Evolutionary conservation across 2,329 filamentous ascomycete species (phyloP), one percentile per base, ranked within the genome.

Genomic region (Emmonsiellopsis sp.): DNA sequence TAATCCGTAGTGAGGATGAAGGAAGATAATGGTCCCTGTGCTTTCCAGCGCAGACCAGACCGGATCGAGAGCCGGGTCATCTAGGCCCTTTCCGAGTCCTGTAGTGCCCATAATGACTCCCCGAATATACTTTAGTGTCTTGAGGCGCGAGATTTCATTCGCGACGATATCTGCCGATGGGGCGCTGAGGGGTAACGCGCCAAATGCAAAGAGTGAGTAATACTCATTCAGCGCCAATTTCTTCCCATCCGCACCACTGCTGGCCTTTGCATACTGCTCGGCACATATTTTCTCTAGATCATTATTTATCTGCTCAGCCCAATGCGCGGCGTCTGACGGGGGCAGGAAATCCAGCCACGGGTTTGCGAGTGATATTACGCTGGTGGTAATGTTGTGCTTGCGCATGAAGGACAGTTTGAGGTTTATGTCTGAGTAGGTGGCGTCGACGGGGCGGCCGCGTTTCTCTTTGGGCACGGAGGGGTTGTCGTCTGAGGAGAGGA

Each of bases 1-100:
- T 2, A 96, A 79, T 1, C 91, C 91, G 67, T 96, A 95, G 70
- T 96, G 91, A 31, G 91, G 91, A 69, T 96, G 91, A 50, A 96
- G 70, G 72, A 96, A 96, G 48, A 95, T 76, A 26, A 87, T 75
- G 35, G 89, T 75, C 7, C 76, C 69, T 0, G 80, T 79, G 41
- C 79, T 77, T 42, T 88, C 81, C 1, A 96, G 70, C 0, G 85
- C 83, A 9, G 77, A 68, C 70, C 89, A 88, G 9, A 96, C 78
- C 0, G 86, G 83, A 37, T 92, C 78, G 30, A 96, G 72, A 0
- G 73, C 70, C 2, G 80, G 77, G 67, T 96, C 91, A 65, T 96
- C 91, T 1, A 96, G 77, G 0, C 91, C 90, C 9, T 79, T 74
- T 0, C 89, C 90, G 0, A 95, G 74, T 0, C 91, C 91, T 0